Conservation (phyloP, 2,329 filamentous ascomycete genomes). For the Fusarium sp. region DNA sequence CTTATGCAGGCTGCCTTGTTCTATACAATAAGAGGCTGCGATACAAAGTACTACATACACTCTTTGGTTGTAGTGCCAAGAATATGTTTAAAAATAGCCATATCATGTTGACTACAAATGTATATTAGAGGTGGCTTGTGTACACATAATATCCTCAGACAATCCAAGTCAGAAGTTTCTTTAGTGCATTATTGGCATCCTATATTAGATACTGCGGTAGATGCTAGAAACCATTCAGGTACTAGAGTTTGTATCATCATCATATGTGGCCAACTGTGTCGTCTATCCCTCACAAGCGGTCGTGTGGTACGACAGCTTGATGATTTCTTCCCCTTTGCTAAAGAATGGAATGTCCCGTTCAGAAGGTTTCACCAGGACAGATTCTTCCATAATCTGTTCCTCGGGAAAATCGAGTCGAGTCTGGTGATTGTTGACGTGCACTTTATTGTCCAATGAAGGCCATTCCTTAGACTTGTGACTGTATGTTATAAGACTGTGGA, state of each 20-base stretch:
- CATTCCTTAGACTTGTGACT: background rate
- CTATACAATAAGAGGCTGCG: background rate
- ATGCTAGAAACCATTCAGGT: background rate
- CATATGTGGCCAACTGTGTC: background rate
- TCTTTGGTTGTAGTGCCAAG: background rate
- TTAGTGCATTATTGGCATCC: background rate
- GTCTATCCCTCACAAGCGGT: background rate
- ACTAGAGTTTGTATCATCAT: background rate
- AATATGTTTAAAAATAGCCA: background rate
- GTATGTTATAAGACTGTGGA: background rate
- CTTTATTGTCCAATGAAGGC: background rate
- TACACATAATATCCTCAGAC: background rate
- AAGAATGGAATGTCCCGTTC: background rate
- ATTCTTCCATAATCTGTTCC: background rate
- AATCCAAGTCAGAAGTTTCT: background rate
- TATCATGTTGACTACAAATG: background rate
- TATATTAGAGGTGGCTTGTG: slow-evolving; percentile 8
- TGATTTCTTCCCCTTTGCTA: background rate
- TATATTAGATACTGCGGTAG: background rate
- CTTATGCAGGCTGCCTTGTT: slow-evolving; percentile 13
- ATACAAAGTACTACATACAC: background rate
- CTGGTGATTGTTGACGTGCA: background rate
- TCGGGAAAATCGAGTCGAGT: background rate
- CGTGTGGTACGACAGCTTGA: background rate
- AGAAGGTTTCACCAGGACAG: background rate